Base-by-base conservation (phyloP, 306 rosid genomes). In the Quercus berberidifolia region DNA sequence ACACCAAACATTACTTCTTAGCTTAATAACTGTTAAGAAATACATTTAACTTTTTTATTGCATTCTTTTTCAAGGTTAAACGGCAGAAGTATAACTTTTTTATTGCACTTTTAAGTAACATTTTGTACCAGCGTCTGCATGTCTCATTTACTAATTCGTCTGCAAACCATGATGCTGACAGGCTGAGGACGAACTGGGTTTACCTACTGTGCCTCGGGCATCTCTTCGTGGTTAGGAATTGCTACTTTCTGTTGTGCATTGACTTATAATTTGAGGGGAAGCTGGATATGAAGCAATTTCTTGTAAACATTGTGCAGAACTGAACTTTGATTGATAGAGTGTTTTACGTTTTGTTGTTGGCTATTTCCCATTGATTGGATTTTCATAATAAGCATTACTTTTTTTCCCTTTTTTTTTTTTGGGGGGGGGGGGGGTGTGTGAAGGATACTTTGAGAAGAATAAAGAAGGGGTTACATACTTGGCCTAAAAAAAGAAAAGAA, bases 131-230 rank as follows among this genome's bases (percentile, higher is more conserved):
- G 1, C 12, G 46, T 31, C 70, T 17, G 49, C 11, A 31, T 51
- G 31, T 8, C n/a, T 19, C 17, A 1, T 21, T 2, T 74, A 49
- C 62, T 79, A 30, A 78, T 65, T n/a, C 59, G 84, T 74, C 70
- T 83, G 76, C 41, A 69, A 59, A 70, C 69, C 56, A 74, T 69
- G 76, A 43, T 76, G 26, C 41, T 83, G 79, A 81, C 94, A 95
- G 99, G 82, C 79, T 52, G 94, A 91, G 64, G 98, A 93, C 7
- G 98, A 95, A 84, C 68, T 91, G 76, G 99, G 97, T 63, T 91
- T 95, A 79, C 98, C 99, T n/a, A 79, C 98, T 55, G 98, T 91
- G 19, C 98, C 99, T 9, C 92, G 91, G 76, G 91, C 99, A 74
- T 78, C 97, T 1, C 21, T 95, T 57, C 97, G 98, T 4, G 97